A percentile compares a stretch with the other conserved stretches of the same genome.
Evolutionary conservation across 805 yeast genomes (phyloP).

Genomic region (Kazachstania psychrophila): DNA sequence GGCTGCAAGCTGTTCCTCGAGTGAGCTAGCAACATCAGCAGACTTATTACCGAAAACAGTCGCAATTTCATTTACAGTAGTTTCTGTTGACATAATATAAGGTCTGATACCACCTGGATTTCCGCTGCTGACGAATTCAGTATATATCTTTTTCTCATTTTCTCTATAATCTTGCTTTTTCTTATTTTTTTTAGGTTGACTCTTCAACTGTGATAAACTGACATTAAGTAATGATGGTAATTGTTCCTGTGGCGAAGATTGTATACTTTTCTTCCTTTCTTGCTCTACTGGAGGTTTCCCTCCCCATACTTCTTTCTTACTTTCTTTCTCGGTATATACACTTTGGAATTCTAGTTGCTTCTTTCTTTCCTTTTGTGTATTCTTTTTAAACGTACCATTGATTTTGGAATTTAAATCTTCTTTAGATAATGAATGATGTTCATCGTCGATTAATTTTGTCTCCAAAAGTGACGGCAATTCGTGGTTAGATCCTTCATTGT

Average conservation of each 20-base stretch:
- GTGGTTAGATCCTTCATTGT: background rate
- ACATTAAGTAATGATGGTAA: conserved; percentile 19
- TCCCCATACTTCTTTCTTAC: conserved; percentile 20
- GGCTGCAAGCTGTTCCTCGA: conserved; percentile 70
- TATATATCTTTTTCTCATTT: conserved; percentile 1
- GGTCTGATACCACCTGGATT: conserved; percentile 15
- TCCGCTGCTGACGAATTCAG: conserved; percentile 20
- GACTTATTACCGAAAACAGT: conserved; percentile 5
- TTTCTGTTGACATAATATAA: conserved; percentile 8
- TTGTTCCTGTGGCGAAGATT: background rate
- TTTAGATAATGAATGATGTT: background rate
- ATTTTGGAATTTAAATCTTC: conserved; percentile 8
- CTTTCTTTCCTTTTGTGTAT: conserved; percentile 24
- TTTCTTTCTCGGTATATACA: background rate
- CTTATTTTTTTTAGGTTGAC: conserved; percentile 2
- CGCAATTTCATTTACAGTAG: conserved; percentile 7
- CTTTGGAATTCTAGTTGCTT: conserved; percentile 6
- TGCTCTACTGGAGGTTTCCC: background rate
- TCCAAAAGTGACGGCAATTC: conserved; percentile 1
- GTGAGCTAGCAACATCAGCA: conserved; percentile 1
- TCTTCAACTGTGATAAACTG: conserved; percentile 1
- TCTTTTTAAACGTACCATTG: conserved; percentile 18
- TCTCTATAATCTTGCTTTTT: background rate
- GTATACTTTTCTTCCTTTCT: background rate
- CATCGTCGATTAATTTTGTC: background rate